These are phyloP conservation scores for Penicillium cosmopolitanum DNA, from an alignment of 495 filamentous ascomycete genomes.

Conservation along the genomic window DNA sequence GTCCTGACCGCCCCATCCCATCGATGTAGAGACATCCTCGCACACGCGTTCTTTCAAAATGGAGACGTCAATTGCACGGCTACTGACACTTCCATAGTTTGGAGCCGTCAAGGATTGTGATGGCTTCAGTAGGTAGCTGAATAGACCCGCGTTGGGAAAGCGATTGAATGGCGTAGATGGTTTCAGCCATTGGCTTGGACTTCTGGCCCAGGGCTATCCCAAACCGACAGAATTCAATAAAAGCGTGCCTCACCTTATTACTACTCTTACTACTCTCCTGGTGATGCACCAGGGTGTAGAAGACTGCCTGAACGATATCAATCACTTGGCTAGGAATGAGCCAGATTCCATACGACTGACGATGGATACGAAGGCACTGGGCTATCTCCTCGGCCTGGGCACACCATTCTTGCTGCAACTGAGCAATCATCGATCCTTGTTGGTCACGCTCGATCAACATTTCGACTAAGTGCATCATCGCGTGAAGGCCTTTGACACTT, in stretches of 20 bases:
- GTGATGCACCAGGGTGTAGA: constrained; percentile 31
- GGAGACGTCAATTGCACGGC: neutral
- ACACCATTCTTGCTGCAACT: constrained; percentile 21
- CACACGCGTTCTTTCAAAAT: too few species aligned
- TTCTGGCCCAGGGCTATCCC: constrained; percentile 32
- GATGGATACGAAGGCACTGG: constrained; percentile 35
- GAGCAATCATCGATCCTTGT: constrained; percentile 10
- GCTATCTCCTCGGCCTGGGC: constrained; percentile 37
- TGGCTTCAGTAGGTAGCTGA: constrained; percentile 30
- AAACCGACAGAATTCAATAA: constrained; percentile 39
- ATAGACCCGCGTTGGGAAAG: constrained; percentile 21
- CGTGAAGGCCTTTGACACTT: constrained; percentile 36
- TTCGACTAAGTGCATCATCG: constrained; percentile 28
- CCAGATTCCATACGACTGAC: constrained; percentile 38
- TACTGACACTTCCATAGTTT: constrained; percentile 3
- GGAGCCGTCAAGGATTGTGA: constrained; percentile 22
- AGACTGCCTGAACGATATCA: constrained; percentile 32
- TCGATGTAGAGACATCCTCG: too few species aligned
- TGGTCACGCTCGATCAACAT: constrained; percentile 23
- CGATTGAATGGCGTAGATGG: constrained; percentile 31
- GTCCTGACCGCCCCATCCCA: too few species aligned
- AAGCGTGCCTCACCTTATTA: constrained; percentile 30
- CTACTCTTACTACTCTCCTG: too few species aligned
- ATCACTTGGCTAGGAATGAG: constrained; percentile 41
- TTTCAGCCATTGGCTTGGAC: constrained; percentile 31